phyloP scores from a whole-genome alignment of 1,139 yeast species.

The Kodamaea anthophila region DNA sequence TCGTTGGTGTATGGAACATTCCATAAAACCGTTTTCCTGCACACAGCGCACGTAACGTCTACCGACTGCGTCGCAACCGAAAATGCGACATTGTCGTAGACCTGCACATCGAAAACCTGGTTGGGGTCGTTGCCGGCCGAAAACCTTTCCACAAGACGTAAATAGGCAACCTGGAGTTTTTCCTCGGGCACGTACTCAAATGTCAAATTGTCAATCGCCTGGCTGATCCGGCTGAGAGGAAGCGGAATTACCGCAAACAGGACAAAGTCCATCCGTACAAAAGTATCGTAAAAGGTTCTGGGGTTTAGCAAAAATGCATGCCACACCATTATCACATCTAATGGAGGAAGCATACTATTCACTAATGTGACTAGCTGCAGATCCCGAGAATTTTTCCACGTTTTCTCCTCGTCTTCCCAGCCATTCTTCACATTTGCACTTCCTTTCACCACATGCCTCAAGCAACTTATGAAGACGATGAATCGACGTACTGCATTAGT shows the following conservation, averaged over 20 bases:
- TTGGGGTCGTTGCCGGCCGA: not conserved
- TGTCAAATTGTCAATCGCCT: not conserved
- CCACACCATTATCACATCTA: constrained; percentile 35
- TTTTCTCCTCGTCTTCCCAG: not conserved
- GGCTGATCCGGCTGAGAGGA: not conserved
- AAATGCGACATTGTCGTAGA: too few relatives aligned
- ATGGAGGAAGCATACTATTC: too few relatives aligned
- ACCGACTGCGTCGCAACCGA: constrained; percentile 2
- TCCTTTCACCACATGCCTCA: not conserved
- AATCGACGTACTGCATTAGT: constrained; percentile 8
- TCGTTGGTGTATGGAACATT: constrained; percentile 14
- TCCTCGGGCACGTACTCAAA: not conserved
- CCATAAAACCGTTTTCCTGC: constrained; percentile 9
- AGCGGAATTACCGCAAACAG: not conserved
- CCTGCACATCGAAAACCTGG: not conserved
- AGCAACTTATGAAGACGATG: constrained; percentile 1
- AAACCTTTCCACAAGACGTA: not conserved
- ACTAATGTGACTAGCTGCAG: too few relatives aligned
- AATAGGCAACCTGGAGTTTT: not conserved
- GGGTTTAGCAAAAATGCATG: constrained; percentile 25
- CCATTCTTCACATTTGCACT: not conserved
- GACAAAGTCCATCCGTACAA: constrained; percentile 16
- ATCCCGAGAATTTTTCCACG: not conserved
- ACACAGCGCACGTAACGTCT: constrained; percentile 16
- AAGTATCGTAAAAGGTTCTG: constrained; percentile 20